Evolutionary conservation across 2,329 filamentous ascomycete species (phyloP).

Genomic region (Leptographium radiaticola): DNA sequence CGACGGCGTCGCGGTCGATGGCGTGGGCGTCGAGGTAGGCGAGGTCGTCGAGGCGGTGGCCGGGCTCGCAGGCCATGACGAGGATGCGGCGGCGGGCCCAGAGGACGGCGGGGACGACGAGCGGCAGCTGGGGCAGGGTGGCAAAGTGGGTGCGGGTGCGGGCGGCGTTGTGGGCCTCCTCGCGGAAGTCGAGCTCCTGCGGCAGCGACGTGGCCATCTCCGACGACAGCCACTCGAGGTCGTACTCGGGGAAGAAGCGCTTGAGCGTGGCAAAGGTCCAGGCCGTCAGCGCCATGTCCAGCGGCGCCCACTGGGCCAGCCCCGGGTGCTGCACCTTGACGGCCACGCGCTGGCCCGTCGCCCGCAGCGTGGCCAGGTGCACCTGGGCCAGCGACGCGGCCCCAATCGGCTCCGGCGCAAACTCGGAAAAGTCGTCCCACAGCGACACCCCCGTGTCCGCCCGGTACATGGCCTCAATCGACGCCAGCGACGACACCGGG

Average conservation of each 20-base stretch:
- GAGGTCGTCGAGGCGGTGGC: slow-evolving; percentile 77
- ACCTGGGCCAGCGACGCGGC: slow-evolving; percentile 92
- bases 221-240: slow-evolving; percentile 85
- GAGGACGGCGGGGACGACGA: slow-evolving; percentile 79
- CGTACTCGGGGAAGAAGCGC: slow-evolving; percentile 92
- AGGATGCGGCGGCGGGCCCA: slow-evolving; percentile 84
- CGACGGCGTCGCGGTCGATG: slow-evolving; percentile 93
- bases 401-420: slow-evolving; percentile 68
- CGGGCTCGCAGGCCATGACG: slow-evolving; percentile 89
- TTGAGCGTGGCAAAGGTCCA: slow-evolving; percentile 88
- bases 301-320: slow-evolving; percentile 75
- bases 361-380: slow-evolving; percentile 72
- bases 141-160: slow-evolving; percentile 72
- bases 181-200: slow-evolving; percentile 78
- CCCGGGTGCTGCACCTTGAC: slow-evolving; percentile 94
- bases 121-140: slow-evolving; percentile 54
- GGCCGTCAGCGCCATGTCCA: slow-evolving; percentile 75
- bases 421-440: slow-evolving; percentile 75
- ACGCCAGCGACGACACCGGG: slow-evolving; percentile 79
- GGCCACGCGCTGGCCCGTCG: slow-evolving; percentile 73
- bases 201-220: slow-evolving; percentile 90
- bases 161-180: slow-evolving; percentile 73
- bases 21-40: slow-evolving; percentile 70
- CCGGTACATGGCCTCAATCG: slow-evolving; percentile 75
- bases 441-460: slow-evolving; percentile 70